Evolutionary conservation across 768 basidiomycete genomes (phyloP), one percentile per base, ranked within the genome.

Genomic region (Tulasnella sp.): DNA sequence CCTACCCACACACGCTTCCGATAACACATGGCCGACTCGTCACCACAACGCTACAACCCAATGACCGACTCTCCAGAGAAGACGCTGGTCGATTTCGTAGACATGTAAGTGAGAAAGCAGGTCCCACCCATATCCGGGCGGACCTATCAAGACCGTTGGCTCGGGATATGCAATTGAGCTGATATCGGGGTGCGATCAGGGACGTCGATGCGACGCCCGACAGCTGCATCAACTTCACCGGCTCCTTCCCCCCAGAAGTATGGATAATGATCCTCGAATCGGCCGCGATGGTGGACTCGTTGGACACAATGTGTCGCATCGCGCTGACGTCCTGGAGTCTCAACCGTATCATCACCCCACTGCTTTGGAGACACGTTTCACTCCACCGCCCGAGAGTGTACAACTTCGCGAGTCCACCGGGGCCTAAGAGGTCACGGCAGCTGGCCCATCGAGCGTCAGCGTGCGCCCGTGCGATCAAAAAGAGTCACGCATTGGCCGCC

Each of bases 331-430:
- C 34, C 34, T 38, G 43, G 29, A 43, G 24, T 9, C 30, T 56
- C 22, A 56, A 56, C 54, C 54, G 43, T 25, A 56, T 56, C 42
- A 43, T 56, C 54, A 56, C 54, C 34, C 54, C 54, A 15, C 54
- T 56, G 22, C 54, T 56, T 19, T 56, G 54, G 54, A 29, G 44
- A 43, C 41, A 46, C 44, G 42, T 56, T 30, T 27, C 42, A n/a
- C 54, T 56, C 34, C 21, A 38, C 19, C 41, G 54, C 25, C 54
- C 54, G 22, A 21, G 29, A 44, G 54, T 56, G 17, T 56, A 43
- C 42, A 56, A 42, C 44, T 46, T 44, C 54, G 54, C 44, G 11
- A 25, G 29, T 43, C 43, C 54, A 22, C 54, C 54, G 44, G 42
- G 34, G 22, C 24, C 38, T 24, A 34, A 44, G 19, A 38, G 54